A percentile compares a stretch with the other conserved stretches of the same genome.
These are phyloP conservation scores for Hymenoscyphus salicellus DNA, from an alignment of 2,329 filamentous ascomycete genomes.

Conservation along the genomic window DNA sequence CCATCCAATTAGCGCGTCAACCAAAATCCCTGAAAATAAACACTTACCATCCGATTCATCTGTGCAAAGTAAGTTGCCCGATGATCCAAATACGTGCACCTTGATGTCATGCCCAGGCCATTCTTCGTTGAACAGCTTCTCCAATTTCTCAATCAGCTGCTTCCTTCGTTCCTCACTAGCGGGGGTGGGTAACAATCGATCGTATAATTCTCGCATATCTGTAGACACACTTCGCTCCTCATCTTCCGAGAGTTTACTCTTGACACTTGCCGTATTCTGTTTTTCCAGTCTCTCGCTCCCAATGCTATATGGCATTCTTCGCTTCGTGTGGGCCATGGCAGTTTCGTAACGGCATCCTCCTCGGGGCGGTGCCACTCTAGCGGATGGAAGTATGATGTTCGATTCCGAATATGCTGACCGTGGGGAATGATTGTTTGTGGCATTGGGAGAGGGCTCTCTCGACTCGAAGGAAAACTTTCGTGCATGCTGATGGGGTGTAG, in stretches of 20 bases:
- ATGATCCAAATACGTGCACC: slow-evolving; percentile 96
- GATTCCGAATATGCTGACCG: slow-evolving; percentile 88
- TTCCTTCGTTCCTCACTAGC: slow-evolving; percentile 74
- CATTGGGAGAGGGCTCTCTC: slow-evolving; percentile 75
- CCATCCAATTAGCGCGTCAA: slow-evolving; percentile 10
- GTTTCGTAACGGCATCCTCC: slow-evolving; percentile 85
- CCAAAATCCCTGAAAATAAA: neutral
- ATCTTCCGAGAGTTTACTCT: slow-evolving; percentile 66
- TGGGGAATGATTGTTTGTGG: slow-evolving; percentile 76
- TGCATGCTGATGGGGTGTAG: slow-evolving; percentile 86
- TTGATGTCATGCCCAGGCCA: slow-evolving; percentile 90
- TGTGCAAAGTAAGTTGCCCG: slow-evolving; percentile 89
- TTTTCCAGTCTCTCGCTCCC: slow-evolving; percentile 76
- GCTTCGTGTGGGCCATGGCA: slow-evolving; percentile 72
- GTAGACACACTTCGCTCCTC: slow-evolving; percentile 73
- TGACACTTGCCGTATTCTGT: slow-evolving; percentile 67
- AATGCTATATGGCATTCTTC: slow-evolving; percentile 87
- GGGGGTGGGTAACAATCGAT: slow-evolving; percentile 75
- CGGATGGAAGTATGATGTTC: slow-evolving; percentile 67
- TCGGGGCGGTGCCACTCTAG: slow-evolving; percentile 60
- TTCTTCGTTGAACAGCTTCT: slow-evolving; percentile 80
- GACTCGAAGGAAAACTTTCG: slow-evolving; percentile 79
- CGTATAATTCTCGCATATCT: slow-evolving; percentile 83
- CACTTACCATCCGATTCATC: slow-evolving; percentile 89
- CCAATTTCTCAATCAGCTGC: slow-evolving; percentile 80